phyloP scores from a whole-genome alignment of 805 yeast genomes.

The Starmerella apicola region DNA sequence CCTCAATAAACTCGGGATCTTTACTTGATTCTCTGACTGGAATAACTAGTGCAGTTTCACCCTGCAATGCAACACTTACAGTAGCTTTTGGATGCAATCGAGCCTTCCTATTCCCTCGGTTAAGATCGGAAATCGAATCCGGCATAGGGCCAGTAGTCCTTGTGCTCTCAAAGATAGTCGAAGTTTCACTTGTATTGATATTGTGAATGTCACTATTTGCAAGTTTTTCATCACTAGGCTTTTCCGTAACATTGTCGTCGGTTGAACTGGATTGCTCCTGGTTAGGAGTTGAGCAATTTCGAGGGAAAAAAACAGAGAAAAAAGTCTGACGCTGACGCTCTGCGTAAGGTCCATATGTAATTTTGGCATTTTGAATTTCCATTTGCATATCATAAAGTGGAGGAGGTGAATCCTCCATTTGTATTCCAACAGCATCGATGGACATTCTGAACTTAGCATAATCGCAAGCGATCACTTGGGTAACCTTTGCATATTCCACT shows the following conservation, averaged over 20 bases:
- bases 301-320: constrained; percentile 58
- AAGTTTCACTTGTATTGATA: background rate
- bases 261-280: background rate
- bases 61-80: constrained; percentile 43
- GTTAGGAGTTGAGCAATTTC: constrained; percentile 4
- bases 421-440: constrained; percentile 61
- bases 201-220: background rate
- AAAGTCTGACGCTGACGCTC: constrained; percentile 66
- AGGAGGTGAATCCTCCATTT: constrained; percentile 15
- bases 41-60: constrained; percentile 55
- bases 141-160: background rate
- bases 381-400: constrained; percentile 43
- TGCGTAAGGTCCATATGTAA: constrained; percentile 93
- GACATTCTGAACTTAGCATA: constrained; percentile 44
- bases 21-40: constrained; percentile 82
- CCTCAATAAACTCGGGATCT: constrained; percentile 29
- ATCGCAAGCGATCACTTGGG: constrained; percentile 54
- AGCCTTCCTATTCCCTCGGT: constrained; percentile 25
- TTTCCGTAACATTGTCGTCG: background rate
- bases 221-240: background rate
- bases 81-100: constrained; percentile 49
- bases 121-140: background rate
- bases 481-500: constrained; percentile 72
- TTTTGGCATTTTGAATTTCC: constrained; percentile 44
- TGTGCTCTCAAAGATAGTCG: background rate